These are phyloP conservation scores for Striga hermonthica DNA, from an alignment of 305 asterid species.

Conservation along the genomic window DNA sequence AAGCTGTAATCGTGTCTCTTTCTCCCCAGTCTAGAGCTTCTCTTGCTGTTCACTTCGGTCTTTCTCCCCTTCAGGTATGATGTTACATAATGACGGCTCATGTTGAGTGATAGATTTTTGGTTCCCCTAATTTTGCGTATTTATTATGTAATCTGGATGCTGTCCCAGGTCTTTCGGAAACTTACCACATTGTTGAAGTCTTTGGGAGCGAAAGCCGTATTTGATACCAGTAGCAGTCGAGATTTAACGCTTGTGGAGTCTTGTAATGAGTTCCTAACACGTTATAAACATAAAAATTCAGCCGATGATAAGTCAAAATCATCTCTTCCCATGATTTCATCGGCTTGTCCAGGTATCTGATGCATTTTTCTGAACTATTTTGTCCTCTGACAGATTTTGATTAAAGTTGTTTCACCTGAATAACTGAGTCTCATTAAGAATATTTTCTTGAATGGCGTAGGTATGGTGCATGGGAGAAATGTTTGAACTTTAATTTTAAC, in stretches of 20 bases:
- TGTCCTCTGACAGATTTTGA: constrained; percentile 4
- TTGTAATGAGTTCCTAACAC: constrained; percentile 72
- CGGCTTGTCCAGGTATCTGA: constrained; percentile 89
- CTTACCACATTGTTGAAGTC: constrained; percentile 86
- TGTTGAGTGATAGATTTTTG: constrained; percentile 10
- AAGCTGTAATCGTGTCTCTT: constrained; percentile 68
- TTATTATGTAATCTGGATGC: background rate
- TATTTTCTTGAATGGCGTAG: background rate
- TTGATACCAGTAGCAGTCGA: constrained; percentile 90
- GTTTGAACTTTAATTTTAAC: too few species aligned
- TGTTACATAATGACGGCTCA: constrained; percentile 9
- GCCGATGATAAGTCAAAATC: constrained; percentile 39
- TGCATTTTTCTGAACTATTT: background rate
- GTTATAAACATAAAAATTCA: constrained; percentile 54
- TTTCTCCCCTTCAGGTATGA: constrained; percentile 63
- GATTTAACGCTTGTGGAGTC: constrained; percentile 86
- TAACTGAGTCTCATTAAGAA: background rate
- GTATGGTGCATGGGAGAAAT: constrained; percentile 5
- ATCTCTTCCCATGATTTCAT: constrained; percentile 80
- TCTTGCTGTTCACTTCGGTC: constrained; percentile 79
- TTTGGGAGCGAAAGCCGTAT: constrained; percentile 82
- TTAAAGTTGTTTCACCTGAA: background rate
- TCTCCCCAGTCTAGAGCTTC: constrained; percentile 98
- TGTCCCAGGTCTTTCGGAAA: constrained; percentile 65
- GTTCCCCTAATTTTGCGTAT: constrained; percentile 2